Base-by-base conservation (phyloP, 164 flowering plant genomes). In the Umbellularia californica region DNA sequence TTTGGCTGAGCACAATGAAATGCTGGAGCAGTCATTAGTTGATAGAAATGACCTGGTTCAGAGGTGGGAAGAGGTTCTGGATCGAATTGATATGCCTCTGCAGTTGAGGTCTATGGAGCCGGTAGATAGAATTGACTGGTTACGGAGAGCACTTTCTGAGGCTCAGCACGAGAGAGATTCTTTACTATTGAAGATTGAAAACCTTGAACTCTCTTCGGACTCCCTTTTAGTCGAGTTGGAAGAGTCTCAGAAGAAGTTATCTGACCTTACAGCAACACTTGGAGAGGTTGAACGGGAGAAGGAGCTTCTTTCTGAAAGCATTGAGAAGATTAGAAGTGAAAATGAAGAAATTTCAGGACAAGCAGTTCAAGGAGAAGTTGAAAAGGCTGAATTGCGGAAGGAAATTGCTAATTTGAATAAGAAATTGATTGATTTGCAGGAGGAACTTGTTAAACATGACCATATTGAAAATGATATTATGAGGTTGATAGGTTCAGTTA, bases 21-120 rank as follows among this genome's bases (percentile, higher is more conserved):
- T 96, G 97, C 87, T 96, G 73, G 97, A 94, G 75, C 99, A 96
- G 74, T 96, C 99, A 28, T 89, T 96, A 75, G 82, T 94, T 95
- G 94, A 94, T 76, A 90, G 98, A 81, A 96, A 94, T 84, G 83
- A 80, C 68, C 83, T 92, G 73, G 88, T 96, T 55, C 97, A 88
- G 86, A 88, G 93, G 73, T 94, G 94, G 97, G 99, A 96, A 83
- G 92, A 85, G 74, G 83, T 88, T 52, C 74, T 96, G 83, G 93
- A 87, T 72, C 86, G 78, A 78, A 84, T 96, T 27, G 80, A 89
- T 74, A 80, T 93, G 83, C 97, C 97, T 63, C 68, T 86, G 65
- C 94, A 88, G 50, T 74, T 94, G 78, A 85, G 85, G 65, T 90
- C 97, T 23, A 66, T 86, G 87, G 98, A 96, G 76, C 90, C 95